Base-by-base conservation (phyloP, 768 basidiomycete species). In the Atractiella rhizophila region DNA sequence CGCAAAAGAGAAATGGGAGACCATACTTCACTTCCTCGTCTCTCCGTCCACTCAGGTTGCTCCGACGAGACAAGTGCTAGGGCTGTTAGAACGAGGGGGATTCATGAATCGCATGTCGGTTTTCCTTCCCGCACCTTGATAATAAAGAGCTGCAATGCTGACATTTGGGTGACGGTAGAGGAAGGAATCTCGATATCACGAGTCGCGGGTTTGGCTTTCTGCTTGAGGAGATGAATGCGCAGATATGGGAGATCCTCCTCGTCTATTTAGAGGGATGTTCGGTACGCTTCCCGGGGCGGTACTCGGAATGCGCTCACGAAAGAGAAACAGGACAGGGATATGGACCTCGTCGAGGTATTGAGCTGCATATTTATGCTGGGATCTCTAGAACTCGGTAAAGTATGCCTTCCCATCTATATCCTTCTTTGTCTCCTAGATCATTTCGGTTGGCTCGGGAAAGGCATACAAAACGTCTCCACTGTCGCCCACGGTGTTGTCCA, bases 11-110 rank as follows among this genome's bases (percentile, higher is more conserved):
- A 67, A 80, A 46, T 91, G 83, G 83, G 83, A 91, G 85, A 85
- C 82, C 0, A 88, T 96, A 52, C 66, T 96, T 32, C 83, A 94
- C 59, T 96, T 80, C 55, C 91, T 98, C 85, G 91, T 98, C 81
- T 8, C 88, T 78, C 25, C 79, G 73, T 11, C 71, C 70, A 23
- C 79, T 72, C n/a, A 70, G 77, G 55, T 63, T 68, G 28, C 70
- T 62, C 72, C 7, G 71, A 69, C 55, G 82, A 85, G 5, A 78
- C 78, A 74, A 16, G 85, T 96, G 12, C 63, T 88, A 8, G 76
- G 71, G 53, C 66, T 96, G 6, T 65, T 98, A 2, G 66, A 78
- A 51, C 65, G 73, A 29, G 83, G 81, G 56, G 77, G 76, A 15
- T 64, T 98, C 42, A 96, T 96, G 91, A 42, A 30, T 30, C 23